Percentiles rank a stretch among this genome's conserved stretches.
Conservation (phyloP, 2,329 filamentous ascomycete species). For the Orbilia quercus region DNA sequence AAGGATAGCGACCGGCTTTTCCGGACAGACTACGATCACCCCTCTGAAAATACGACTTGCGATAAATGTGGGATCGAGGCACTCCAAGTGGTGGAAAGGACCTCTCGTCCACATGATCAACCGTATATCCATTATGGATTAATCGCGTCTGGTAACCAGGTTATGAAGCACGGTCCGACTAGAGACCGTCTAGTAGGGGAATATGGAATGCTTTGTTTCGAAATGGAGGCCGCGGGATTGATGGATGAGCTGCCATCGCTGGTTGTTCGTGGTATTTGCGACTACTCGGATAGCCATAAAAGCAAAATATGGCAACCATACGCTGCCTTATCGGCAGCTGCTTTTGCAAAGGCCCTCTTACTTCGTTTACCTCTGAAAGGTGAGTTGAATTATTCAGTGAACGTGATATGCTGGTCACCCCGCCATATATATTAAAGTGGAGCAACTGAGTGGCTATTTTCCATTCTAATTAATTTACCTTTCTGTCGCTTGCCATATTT, state of each 20-base stretch:
- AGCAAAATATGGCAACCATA: slow-evolving; percentile 34
- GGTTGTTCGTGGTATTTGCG: slow-evolving; percentile 27
- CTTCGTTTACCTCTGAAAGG: neutral
- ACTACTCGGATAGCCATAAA: slow-evolving; percentile 35
- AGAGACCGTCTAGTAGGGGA: slow-evolving; percentile 21
- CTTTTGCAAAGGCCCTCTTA: slow-evolving; percentile 18
- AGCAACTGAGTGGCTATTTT: no score
- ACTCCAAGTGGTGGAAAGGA: neutral
- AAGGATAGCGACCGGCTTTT: slow-evolving; percentile 24
- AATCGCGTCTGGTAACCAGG: slow-evolving; percentile 22
- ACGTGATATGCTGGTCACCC: no score
- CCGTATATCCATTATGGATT: slow-evolving; percentile 10
- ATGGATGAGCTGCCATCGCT: slow-evolving; percentile 56
- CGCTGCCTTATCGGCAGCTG: slow-evolving; percentile 24
- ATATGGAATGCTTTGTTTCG: slow-evolving; percentile 57
- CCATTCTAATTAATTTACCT: no score
- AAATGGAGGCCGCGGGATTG: slow-evolving; percentile 60
- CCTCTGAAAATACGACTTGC: slow-evolving; percentile 19
- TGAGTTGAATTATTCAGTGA: neutral
- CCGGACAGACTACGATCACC: slow-evolving; percentile 23
- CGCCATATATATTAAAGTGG: no score
- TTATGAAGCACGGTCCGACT: slow-evolving; percentile 52
- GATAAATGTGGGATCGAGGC: slow-evolving; percentile 2
- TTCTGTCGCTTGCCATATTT: no score
- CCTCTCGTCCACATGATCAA: neutral